phyloP scores from a whole-genome alignment of 2,329 filamentous ascomycete genomes.

The Leptographium flavum region DNA sequence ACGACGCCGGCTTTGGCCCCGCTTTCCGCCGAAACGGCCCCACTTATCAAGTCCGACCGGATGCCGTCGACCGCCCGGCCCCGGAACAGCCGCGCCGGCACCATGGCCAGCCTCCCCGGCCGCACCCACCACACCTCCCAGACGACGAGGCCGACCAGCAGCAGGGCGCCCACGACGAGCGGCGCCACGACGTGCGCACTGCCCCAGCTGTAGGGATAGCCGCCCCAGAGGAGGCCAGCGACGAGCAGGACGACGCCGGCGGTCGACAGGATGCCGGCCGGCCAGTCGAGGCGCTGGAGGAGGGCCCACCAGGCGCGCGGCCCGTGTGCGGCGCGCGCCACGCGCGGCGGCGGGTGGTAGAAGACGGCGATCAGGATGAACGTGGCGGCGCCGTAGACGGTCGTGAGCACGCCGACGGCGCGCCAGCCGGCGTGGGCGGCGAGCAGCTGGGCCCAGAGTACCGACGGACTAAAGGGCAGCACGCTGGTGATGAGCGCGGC shows the following conservation, averaged over 20 bases:
- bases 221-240: conserved; percentile 28
- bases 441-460: conserved; percentile 44
- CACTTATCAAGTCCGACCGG: too few species aligned
- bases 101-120: conserved; percentile 32
- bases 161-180: conserved; percentile 33
- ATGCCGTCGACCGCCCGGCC: conserved; percentile 18
- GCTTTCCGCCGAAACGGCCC: too few species aligned
- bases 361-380: conserved; percentile 35
- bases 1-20: too few species aligned
- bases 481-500: conserved; percentile 46
- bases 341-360: conserved; percentile 37
- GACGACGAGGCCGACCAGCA: conserved; percentile 32
- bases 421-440: conserved; percentile 34
- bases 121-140: conserved; percentile 39
- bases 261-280: conserved; percentile 35
- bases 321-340: background rate
- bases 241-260: conserved; percentile 35
- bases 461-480: conserved; percentile 46
- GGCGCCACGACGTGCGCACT: conserved; percentile 30
- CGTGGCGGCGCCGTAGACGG: conserved; percentile 35
- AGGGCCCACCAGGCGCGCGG: conserved; percentile 18
- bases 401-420: conserved; percentile 37
- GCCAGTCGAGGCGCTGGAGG: conserved; percentile 28
- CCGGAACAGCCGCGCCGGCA: conserved; percentile 24
- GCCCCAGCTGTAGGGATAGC: conserved; percentile 22